Conservation (phyloP, 805 yeast species). For the Metschnikowia arizonensis region DNA sequence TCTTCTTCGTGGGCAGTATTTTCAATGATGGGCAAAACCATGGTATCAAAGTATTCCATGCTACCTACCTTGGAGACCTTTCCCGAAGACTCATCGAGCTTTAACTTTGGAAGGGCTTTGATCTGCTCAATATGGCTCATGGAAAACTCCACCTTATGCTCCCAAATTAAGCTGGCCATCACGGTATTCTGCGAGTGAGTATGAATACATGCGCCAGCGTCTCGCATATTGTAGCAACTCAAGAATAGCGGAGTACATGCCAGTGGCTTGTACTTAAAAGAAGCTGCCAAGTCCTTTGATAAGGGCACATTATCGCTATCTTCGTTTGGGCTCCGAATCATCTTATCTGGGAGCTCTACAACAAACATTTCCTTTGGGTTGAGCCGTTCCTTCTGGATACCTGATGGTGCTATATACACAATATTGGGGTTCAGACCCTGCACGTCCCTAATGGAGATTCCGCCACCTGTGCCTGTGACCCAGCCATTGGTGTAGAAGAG, state of each 20-base stretch:
- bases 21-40: constrained; percentile 85
- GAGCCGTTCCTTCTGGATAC: constrained; percentile 90
- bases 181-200: constrained; percentile 92
- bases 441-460: constrained; percentile 66
- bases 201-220: constrained; percentile 90
- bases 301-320: constrained; percentile 15
- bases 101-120: constrained; percentile 74
- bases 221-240: constrained; percentile 61
- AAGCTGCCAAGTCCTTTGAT: constrained; percentile 33
- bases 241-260: constrained; percentile 90
- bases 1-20: constrained; percentile 89
- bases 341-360: constrained; percentile 51
- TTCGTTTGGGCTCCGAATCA: constrained; percentile 54
- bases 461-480: constrained; percentile 97
- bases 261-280: constrained; percentile 67
- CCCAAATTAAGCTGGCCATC: constrained; percentile 65
- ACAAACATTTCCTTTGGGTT: constrained; percentile 79
- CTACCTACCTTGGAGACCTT: constrained; percentile 60
- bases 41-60: constrained; percentile 65
- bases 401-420: constrained; percentile 87
- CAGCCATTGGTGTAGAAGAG: constrained; percentile 76
- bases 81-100: constrained; percentile 25
- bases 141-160: constrained; percentile 58
- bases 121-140: constrained; percentile 86
- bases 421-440: constrained; percentile 41